Base-by-base conservation (phyloP, 2,329 filamentous ascomycete species). In the Lachnellula suecica region DNA sequence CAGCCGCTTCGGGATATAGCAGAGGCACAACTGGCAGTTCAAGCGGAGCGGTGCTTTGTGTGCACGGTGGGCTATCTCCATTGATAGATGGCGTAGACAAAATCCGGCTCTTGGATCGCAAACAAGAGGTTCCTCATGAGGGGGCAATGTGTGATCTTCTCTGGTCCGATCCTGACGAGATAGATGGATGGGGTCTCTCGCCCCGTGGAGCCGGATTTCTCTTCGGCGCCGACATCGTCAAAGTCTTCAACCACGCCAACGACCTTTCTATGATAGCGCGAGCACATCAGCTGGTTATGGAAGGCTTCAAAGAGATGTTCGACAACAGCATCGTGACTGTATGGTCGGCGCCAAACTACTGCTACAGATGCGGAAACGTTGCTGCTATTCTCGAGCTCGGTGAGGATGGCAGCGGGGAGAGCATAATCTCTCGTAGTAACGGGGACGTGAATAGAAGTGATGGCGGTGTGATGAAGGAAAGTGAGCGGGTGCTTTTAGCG, bases 221-320 rank as follows among this genome's bases (percentile, higher is more conserved):
- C 11, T 99, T 99, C 61, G 94, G 94, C 47, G 87, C 89, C 3
- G 92, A 97, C 68, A 97, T 97, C 52, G 93, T 97, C 65, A 95
- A 94, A 65, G 85, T 86, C 59, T 99, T 99, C 76, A 99, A 97
- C 72, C 87, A 97, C 71, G 83, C 85, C 52, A 99, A 99, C 70
- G 90, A 96, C 66, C 80, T 99, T 24, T 91, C 87, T 20, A 79
- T 99, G 47, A 94, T 99, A 59, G 94, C 93, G 17, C 84, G 94
- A 50, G 94, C 94, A 1, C 94, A 99, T 68, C 94, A 99, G 71
- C 84, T 99, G 20, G 94, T 99, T 59, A 99, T 97, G 94, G 94
- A 99, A 70, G 94, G 94, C 0, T 99, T 97, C 72, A 97, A 97
- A 74, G 94, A 97, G 70, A 97, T 97, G 92, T 99, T 97, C 66